Evolutionary conservation across 768 basidiomycete species (phyloP).

Genomic region (Termitomyces eurrhizus): DNA sequence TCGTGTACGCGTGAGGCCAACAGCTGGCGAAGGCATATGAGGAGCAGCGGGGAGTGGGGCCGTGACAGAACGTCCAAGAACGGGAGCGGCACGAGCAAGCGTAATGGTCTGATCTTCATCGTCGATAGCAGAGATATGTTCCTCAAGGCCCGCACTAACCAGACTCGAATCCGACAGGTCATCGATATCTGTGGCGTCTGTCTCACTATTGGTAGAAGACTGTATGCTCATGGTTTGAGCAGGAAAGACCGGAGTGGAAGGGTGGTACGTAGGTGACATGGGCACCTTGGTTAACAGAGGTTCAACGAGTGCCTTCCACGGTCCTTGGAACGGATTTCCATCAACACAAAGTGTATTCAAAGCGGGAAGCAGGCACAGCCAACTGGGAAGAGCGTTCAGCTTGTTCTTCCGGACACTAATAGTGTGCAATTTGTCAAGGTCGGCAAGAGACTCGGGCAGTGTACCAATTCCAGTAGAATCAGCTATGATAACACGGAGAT

Average conservation of each 20-base stretch:
- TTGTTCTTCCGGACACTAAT: constrained; percentile 87
- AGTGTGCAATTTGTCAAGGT: constrained; percentile 81
- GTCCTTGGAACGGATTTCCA: constrained; percentile 92
- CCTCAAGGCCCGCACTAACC: constrained; percentile 34
- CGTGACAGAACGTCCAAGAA: constrained; percentile 49
- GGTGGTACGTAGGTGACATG: constrained; percentile 58
- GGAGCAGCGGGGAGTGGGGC: constrained; percentile 36
- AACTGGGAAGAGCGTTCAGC: constrained; percentile 85
- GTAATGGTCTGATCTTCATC: constrained; percentile 78
- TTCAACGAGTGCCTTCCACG: constrained; percentile 87
- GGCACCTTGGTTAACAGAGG: constrained; percentile 70
- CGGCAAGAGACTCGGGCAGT: constrained; percentile 69
- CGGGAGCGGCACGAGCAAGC: constrained; percentile 48
- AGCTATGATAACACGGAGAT: constrained; percentile 87
- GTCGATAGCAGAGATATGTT: constrained; percentile 33
- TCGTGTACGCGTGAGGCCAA: constrained; percentile 62
- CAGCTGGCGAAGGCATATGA: constrained; percentile 22
- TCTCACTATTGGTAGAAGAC: constrained; percentile 37
- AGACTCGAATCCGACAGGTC: constrained; percentile 57
- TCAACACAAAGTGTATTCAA: constrained; percentile 91
- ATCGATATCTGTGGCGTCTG: constrained; percentile 46
- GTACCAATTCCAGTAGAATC: constrained; percentile 82
- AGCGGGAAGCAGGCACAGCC: constrained; percentile 85
- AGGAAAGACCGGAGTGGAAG: constrained; percentile 60
- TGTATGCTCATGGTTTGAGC: constrained; percentile 42